phyloP scores from a whole-genome alignment of 2,329 filamentous ascomycete genomes.

The Fusarium armeniacum region DNA sequence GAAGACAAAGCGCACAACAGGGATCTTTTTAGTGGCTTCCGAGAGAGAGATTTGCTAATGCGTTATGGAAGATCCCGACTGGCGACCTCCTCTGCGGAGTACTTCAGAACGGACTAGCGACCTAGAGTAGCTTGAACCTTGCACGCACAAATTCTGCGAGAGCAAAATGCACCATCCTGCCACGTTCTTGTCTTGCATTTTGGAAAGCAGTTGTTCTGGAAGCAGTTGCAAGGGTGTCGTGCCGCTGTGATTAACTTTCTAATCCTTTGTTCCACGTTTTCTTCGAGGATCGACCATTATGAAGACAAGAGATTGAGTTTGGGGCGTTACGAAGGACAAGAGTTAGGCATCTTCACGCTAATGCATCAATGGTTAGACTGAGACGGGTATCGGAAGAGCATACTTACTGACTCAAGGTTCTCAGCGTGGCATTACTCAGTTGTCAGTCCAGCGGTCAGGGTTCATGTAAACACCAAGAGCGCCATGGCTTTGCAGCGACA shows the following conservation, averaged over 20 bases:
- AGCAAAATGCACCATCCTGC: background rate
- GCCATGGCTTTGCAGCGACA: background rate
- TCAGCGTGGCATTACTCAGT: background rate
- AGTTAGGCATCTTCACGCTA: background rate
- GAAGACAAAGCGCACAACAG: slow-evolving; percentile 11
- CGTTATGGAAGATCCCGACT: background rate
- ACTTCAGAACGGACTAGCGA: background rate
- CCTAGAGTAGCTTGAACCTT: background rate
- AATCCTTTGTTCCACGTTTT: background rate
- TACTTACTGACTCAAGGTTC: background rate
- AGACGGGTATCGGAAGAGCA: background rate
- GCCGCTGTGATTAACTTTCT: background rate
- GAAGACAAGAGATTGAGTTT: background rate
- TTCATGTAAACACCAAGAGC: background rate
- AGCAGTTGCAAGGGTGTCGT: background rate
- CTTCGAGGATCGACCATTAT: fast-evolving
- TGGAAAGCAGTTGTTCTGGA: background rate
- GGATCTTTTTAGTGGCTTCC: background rate
- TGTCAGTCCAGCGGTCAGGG: background rate
- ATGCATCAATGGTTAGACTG: background rate
- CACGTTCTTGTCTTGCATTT: background rate
- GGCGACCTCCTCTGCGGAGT: background rate
- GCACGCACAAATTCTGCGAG: background rate
- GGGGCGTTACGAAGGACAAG: background rate
- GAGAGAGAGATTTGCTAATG: slow-evolving; percentile 9